These are phyloP conservation scores for Sclerospora graminicola DNA, from an alignment of 352 stramenopile species.

Conservation along the genomic window DNA sequence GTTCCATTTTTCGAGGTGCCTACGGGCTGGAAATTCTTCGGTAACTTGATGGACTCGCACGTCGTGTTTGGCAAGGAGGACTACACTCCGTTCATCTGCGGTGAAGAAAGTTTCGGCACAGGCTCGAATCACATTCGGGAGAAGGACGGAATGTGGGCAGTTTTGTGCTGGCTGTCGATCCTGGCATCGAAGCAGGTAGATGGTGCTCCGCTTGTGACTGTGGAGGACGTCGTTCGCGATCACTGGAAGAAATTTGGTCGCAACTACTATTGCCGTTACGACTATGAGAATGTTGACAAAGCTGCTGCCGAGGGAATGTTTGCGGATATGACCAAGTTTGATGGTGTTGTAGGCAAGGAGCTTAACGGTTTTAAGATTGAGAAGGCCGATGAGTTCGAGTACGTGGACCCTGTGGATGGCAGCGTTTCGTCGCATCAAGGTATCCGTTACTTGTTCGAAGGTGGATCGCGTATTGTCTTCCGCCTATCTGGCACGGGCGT, in stretches of 20 bases:
- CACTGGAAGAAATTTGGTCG: constrained; percentile 97
- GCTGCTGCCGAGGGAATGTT: constrained; percentile 65
- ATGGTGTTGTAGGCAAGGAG: constrained; percentile 50
- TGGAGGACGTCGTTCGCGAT: constrained; percentile 93
- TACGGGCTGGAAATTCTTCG: constrained; percentile 99
- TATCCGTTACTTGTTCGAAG: constrained; percentile 92
- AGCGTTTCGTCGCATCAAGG: constrained; percentile 94
- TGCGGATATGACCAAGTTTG: constrained; percentile 60
- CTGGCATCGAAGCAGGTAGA: constrained; percentile 85
- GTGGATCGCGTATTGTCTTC: constrained; percentile 95
- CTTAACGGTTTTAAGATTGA: constrained; percentile 75
- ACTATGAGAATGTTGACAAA: constrained; percentile 98
- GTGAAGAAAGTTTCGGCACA: constrained; percentile 97
- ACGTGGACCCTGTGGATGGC: constrained; percentile 97
- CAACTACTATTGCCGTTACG: constrained; percentile 99
- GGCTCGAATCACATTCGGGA: constrained; percentile 98
- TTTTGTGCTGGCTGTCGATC: constrained; percentile 98
- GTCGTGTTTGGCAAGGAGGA: constrained; percentile 93
- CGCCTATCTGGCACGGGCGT: constrained; percentile 96
- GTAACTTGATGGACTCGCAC: constrained; percentile 98
- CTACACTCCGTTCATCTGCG: constrained; percentile 98
- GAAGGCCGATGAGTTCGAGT: constrained; percentile 95
- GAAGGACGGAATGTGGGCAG: constrained; percentile 99
- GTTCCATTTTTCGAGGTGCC: constrained; percentile 96
- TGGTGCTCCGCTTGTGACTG: constrained; percentile 86